A percentile compares a stretch with the other conserved stretches of the same genome.
Conservation (phyloP, 768 basidiomycete genomes). For the Holtermanniella nyarrowii region DNA sequence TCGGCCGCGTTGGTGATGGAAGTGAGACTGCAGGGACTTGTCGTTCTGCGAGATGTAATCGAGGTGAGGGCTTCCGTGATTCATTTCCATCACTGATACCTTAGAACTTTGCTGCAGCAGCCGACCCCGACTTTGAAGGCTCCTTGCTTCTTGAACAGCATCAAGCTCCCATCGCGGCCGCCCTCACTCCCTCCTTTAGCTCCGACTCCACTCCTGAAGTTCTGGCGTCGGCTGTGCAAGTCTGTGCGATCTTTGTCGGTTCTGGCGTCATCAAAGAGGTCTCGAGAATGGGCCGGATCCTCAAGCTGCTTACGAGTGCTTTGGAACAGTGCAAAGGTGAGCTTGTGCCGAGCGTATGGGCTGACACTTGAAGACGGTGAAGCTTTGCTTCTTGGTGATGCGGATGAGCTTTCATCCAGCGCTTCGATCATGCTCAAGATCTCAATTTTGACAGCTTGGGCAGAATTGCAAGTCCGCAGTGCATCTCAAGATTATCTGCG, state of each 20-base stretch:
- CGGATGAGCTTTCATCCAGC: constrained; percentile 78
- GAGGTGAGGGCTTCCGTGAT: constrained; percentile 49
- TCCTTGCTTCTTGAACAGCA: constrained; percentile 87
- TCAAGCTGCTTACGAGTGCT: constrained; percentile 76
- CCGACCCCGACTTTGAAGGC: constrained; percentile 88
- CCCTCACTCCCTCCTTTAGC: constrained; percentile 90
- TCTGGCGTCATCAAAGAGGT: constrained; percentile 89
- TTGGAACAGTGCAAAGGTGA: constrained; percentile 82
- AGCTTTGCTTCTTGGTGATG: constrained; percentile 73
- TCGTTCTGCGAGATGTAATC: constrained; percentile 84
- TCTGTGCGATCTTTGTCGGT: constrained; percentile 90
- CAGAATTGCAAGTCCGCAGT: constrained; percentile 74
- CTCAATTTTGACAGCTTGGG: constrained; percentile 90
- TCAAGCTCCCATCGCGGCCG: constrained; percentile 95
- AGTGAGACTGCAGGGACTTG: constrained; percentile 79
- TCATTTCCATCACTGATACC: not conserved
- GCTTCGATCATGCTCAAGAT: constrained; percentile 90
- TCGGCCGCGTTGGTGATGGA: constrained; percentile 94
- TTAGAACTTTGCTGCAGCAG: constrained; percentile 72
- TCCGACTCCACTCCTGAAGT: constrained; percentile 94
- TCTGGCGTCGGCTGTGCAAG: constrained; percentile 77
- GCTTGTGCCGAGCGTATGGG: constrained; percentile 1
- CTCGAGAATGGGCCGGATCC: constrained; percentile 79
- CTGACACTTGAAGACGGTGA: constrained; percentile 53
- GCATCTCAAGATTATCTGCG: constrained; percentile 62